These are phyloP conservation scores for Clitopilus passeckerianus DNA, from an alignment of 768 basidiomycete species.

Conservation along the genomic window DNA sequence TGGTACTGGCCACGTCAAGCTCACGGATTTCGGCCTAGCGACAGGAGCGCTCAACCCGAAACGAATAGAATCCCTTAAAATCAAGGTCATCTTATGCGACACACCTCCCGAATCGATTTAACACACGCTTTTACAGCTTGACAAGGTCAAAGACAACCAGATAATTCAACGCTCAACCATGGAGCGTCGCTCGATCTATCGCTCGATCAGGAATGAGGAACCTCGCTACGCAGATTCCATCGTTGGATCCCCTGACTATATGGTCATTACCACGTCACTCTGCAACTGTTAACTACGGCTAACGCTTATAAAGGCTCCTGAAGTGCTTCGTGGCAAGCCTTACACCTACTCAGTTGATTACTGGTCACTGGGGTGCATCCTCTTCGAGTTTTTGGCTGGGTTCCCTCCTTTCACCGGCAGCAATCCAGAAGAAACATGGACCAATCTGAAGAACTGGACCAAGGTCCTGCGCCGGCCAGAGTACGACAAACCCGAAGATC, in stretches of 20 bases:
- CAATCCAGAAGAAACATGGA: conserved; percentile 97
- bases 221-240: conserved; percentile 95
- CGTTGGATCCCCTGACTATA: conserved; percentile 98
- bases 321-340: conserved; percentile 89
- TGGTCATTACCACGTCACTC: conserved; percentile 41
- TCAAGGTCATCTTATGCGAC: conserved; percentile 54
- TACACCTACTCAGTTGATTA: conserved; percentile 97
- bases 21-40: conserved; percentile 96
- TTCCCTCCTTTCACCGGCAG: conserved; percentile 98
- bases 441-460: conserved; percentile 97
- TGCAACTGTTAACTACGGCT: background rate
- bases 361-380: conserved; percentile 97
- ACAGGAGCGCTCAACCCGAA: conserved; percentile 94
- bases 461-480: conserved; percentile 88
- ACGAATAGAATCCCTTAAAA: conserved; percentile 90
- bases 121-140: conserved; percentile 51
- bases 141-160: conserved; percentile 93
- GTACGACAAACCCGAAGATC: conserved; percentile 93
- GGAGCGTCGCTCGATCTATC: conserved; percentile 92
- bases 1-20: conserved; percentile 91
- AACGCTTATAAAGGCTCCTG: conserved; percentile 50
- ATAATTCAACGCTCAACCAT: conserved; percentile 87
- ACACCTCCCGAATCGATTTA: background rate
- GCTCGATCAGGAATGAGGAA: conserved; percentile 85
- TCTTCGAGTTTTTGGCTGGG: conserved; percentile 95